Evolutionary conservation across 139 green algal species (phyloP).

Genomic region (Chlorella sp.): DNA sequence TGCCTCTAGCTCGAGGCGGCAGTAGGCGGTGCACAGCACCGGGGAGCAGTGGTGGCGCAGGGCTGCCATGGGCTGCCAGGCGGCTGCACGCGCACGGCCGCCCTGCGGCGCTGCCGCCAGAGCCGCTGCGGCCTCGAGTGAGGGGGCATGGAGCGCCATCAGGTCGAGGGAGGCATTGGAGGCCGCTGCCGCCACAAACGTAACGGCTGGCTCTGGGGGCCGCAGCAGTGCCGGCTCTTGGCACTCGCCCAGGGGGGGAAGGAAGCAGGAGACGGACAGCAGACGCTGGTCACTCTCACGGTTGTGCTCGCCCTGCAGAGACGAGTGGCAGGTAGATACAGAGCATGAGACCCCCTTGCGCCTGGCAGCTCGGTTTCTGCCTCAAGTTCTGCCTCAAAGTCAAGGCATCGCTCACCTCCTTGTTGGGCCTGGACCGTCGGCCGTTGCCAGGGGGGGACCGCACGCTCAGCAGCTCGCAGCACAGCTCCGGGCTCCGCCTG

Average conservation of each 20-base stretch:
- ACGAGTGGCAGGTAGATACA: too few relatives aligned
- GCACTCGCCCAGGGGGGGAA: background rate
- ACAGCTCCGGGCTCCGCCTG: too few relatives aligned
- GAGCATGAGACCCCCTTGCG: too few relatives aligned
- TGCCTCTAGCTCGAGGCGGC: background rate
- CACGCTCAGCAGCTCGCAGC: too few relatives aligned
- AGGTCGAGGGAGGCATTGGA: conserved; percentile 25
- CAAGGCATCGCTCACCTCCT: conserved; percentile 1
- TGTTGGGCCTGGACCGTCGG: background rate
- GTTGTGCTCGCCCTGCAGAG: conserved; percentile 7
- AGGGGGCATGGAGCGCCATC: conserved; percentile 6
- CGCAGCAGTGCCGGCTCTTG: background rate
- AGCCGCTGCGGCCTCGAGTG: too few relatives aligned
- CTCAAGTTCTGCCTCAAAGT: too few relatives aligned
- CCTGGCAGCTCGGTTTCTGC: background rate
- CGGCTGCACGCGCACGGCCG: conserved; percentile 2
- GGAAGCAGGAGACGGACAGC: conserved; percentile 17
- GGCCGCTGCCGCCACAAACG: conserved; percentile 33
- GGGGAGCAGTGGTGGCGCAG: conserved; percentile 25
- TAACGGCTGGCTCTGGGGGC: background rate
- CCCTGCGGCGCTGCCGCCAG: too few relatives aligned
- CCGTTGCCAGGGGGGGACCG: background rate
- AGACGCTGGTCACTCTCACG: conserved; percentile 25
- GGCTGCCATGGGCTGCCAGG: background rate
- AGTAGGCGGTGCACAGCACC: conserved; percentile 22